phyloP scores from a whole-genome alignment of 148 eudicot species.

The Vaccinium darrowii region DNA sequence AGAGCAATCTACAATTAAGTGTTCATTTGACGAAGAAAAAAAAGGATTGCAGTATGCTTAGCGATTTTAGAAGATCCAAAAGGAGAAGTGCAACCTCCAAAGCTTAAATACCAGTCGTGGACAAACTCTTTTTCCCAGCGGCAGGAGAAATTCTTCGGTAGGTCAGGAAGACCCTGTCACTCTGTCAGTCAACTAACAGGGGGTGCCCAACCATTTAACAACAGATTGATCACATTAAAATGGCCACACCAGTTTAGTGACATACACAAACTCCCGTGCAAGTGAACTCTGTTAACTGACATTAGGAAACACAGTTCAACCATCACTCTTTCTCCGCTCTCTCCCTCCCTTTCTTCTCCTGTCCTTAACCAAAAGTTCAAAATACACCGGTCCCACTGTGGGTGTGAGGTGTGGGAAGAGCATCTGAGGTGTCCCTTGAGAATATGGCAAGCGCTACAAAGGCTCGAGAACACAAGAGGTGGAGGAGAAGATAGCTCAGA shows the following conservation, averaged over 20 bases:
- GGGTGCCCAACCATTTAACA: background rate
- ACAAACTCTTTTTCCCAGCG: background rate
- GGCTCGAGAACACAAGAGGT: no score
- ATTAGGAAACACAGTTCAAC: background rate
- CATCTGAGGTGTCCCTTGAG: no score
- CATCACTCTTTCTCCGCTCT: background rate
- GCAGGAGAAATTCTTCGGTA: background rate
- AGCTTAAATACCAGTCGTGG: background rate
- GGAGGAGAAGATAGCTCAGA: no score
- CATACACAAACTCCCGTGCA: background rate
- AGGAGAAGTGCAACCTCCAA: background rate
- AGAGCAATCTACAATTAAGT: background rate
- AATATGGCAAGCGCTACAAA: no score
- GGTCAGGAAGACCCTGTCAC: no score
- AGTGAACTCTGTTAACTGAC: background rate
- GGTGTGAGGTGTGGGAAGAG: no score
- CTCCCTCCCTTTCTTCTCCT: background rate
- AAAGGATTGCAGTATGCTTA: background rate
- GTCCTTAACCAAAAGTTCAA: background rate
- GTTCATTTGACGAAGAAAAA: background rate
- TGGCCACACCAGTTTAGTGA: background rate
- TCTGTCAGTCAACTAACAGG: background rate
- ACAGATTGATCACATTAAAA: background rate
- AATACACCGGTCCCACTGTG: background rate
- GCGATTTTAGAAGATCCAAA: background rate